Conservation (phyloP, 1,139 yeast genomes). For the Hyphopichia khmerensis region DNA sequence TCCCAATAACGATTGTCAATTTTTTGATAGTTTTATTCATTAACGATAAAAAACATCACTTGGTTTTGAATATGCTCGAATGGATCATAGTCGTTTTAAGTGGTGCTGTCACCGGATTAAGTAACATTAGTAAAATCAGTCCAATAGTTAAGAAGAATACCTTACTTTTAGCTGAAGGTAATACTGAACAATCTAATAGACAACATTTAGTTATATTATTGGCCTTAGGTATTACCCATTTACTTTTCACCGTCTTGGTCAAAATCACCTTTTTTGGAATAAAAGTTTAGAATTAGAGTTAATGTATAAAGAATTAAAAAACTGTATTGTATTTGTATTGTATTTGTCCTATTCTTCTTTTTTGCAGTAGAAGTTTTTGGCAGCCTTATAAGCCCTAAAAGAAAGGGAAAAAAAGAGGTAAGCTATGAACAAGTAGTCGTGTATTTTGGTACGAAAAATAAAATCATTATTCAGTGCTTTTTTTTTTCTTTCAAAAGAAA, state of each 20-base stretch:
- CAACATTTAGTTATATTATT: slow-evolving; percentile 21
- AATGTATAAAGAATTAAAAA: no score
- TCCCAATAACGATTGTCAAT: slow-evolving; percentile 67
- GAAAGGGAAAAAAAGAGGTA: no score
- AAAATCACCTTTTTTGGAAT: slow-evolving; percentile 53
- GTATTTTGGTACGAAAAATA: no score
- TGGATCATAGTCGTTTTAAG: slow-evolving; percentile 50
- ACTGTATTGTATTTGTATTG: no score
- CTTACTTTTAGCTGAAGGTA: slow-evolving; percentile 26
- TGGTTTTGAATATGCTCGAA: slow-evolving; percentile 36
- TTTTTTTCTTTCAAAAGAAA: no score
- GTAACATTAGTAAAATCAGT: slow-evolving; percentile 44
- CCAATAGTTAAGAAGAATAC: slow-evolving; percentile 40
- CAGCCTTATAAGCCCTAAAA: not conserved
- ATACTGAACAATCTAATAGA: slow-evolving; percentile 19
- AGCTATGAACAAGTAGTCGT: no score
- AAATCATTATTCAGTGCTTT: no score
- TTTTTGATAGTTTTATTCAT: slow-evolving; percentile 47
- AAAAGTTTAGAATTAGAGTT: not conserved
- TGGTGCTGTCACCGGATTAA: slow-evolving; percentile 48
- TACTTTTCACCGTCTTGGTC: slow-evolving; percentile 44
- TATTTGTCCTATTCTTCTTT: no score
- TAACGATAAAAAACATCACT: slow-evolving; percentile 33
- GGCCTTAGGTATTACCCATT: slow-evolving; percentile 35
- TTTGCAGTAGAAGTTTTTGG: not conserved